Base-by-base conservation (phyloP, 441 rosid genomes). In the Adansonia grandidieri region DNA sequence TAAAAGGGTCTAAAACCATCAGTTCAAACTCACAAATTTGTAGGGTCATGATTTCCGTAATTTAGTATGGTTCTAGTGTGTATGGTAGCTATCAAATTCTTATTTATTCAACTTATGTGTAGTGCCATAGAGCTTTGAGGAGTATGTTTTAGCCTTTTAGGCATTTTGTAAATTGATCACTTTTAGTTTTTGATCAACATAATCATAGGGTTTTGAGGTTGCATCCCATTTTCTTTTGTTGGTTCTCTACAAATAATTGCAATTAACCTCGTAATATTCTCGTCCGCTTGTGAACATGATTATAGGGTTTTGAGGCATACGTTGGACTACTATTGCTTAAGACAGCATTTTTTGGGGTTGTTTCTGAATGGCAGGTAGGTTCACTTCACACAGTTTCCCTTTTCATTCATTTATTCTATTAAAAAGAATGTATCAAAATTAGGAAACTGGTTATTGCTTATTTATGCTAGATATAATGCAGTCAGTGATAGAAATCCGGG, bases 271-370 rank as follows among this genome's bases (percentile, higher is more conserved):
- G 51, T 45, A 19, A 15, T 28, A 51, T 58, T 11, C 28, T 24
- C 14, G 14, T 44, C 4, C 82, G 73, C 71, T 71, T 71, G 24
- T 73, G 77, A 67, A 60, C 73, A 74, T 78, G 72, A 51, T 71
- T 72, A 24, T 82, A 96, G 99, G 98, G 96, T 60, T 94, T 93
- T 63, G 98, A 96, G 88, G 98, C 97, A 71, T 96, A 93, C 44
- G 95, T 94, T 56, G 99, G 99, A 76, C 80, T 93, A 19, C 93
- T 87, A 83, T 83, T 96, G 86, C 98, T 96, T 64, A 91, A 82
- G 84, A 89, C 95, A 44, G 97, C 96, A 76, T 88, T 91, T 68
- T 89, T 82, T 6, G 89, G 96, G 73, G 92, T 91, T 73, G 89
- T 86, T 61, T 82, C 96, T 5, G 98, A 94, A 82, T 96, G 99